These are phyloP conservation scores for Chytridium lagenaria DNA, from an alignment of 371 early-diverging fungal genomes.

Conservation along the genomic window DNA sequence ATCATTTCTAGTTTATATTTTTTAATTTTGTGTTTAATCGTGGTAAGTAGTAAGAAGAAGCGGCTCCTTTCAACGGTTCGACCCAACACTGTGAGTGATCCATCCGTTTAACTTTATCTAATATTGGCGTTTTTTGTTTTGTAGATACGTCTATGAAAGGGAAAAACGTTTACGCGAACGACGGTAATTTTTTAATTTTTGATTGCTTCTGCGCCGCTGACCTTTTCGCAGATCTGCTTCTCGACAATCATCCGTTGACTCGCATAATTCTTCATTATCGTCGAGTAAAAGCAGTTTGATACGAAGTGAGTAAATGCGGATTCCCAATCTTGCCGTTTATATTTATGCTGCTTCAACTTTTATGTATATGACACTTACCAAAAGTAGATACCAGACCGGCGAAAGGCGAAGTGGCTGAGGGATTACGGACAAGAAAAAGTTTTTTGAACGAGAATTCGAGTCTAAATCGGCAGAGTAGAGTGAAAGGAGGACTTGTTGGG, in stretches of 20 bases:
- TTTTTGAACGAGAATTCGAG: neutral
- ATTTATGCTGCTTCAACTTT: neutral
- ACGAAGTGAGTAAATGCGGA: neutral
- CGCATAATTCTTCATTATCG: neutral
- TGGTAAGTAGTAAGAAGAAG: neutral
- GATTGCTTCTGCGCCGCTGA: neutral
- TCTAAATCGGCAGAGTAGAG: neutral
- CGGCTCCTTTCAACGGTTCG: conserved; percentile 25
- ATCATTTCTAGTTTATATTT: neutral
- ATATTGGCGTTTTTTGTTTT: neutral
- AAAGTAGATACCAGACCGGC: neutral
- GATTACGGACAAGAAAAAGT: neutral
- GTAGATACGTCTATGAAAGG: conserved; percentile 6
- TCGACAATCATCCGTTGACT: conserved; percentile 19
- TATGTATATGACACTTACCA: neutral
- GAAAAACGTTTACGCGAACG: conserved; percentile 8
- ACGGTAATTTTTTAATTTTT: neutral
- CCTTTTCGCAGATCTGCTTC: neutral
- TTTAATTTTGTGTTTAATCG: neutral
- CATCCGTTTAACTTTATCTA: neutral
- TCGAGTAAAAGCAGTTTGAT: neutral
- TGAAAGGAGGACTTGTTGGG: neutral
- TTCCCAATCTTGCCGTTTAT: too few relatives aligned
- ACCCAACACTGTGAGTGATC: conserved; percentile 32
- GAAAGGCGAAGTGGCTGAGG: neutral